Evolutionary conservation across 306 rosid species (phyloP).

Genomic region (Cyamopsis tetragonoloba): DNA sequence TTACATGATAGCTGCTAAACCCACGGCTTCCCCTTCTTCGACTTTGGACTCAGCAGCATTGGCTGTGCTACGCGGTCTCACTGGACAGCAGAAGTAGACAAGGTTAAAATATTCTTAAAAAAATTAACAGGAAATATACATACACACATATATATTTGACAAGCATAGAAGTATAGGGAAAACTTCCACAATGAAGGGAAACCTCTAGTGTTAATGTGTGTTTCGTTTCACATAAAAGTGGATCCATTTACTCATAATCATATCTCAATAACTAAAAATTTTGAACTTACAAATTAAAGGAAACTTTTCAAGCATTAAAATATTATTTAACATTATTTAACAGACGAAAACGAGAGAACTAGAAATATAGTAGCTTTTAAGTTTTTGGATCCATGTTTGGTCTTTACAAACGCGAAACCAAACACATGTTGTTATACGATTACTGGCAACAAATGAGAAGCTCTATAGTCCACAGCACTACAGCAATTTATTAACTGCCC

Average conservation of each 20-base stretch:
- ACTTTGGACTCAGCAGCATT: constrained; percentile 53
- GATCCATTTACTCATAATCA: no score
- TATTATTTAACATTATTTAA: no score
- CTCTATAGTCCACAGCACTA: neutral
- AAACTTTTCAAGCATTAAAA: no score
- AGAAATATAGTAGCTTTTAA: no score
- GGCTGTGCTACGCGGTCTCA: constrained; percentile 56
- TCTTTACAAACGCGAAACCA: no score
- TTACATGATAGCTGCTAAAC: constrained; percentile 79
- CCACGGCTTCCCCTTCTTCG: constrained; percentile 65
- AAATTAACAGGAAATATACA: neutral
- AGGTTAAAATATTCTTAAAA: constrained; percentile 1
- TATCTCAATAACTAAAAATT: no score
- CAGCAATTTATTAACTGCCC: neutral
- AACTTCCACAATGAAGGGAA: no score
- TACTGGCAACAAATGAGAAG: neutral
- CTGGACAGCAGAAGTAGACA: constrained; percentile 41
- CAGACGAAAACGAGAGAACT: no score
- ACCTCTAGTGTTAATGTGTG: no score
- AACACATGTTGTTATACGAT: neutral
- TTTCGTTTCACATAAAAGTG: no score
- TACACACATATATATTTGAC: neutral
- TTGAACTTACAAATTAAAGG: no score
- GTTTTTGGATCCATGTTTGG: no score
- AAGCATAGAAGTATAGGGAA: neutral